Evolutionary conservation across 495 filamentous ascomycete species (phyloP).

Genomic region (Podospora pseudoanserina): DNA sequence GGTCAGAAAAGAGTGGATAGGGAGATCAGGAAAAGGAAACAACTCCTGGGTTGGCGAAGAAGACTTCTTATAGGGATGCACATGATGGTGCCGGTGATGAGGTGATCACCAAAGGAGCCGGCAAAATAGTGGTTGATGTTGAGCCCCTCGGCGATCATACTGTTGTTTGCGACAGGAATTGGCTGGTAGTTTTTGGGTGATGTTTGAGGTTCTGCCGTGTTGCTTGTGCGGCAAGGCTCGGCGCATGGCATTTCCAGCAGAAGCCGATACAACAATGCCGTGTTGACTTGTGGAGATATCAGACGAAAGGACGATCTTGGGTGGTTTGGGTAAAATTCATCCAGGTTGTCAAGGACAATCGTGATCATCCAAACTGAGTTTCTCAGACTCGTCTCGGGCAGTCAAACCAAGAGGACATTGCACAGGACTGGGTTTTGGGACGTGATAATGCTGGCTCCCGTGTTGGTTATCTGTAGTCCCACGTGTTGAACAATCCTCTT

Average conservation of each 20-base stretch:
- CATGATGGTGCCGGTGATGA: neutral
- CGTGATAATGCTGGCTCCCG: slow-evolving; percentile 7
- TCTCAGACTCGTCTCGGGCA: slow-evolving; percentile 2
- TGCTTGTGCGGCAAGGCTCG: neutral
- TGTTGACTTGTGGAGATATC: slow-evolving; percentile 6
- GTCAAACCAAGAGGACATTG: slow-evolving; percentile 13
- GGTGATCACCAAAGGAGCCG: slow-evolving; percentile 9
- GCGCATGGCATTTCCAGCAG: slow-evolving; percentile 1
- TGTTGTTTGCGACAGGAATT: slow-evolving; percentile 12
- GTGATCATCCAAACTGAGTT: slow-evolving; percentile 11
- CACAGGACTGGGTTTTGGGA: slow-evolving; percentile 4
- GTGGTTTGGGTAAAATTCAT: neutral
- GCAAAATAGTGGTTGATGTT: slow-evolving; percentile 17
- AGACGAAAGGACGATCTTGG: slow-evolving; percentile 4
- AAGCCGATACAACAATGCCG: neutral
- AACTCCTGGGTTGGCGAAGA: neutral
- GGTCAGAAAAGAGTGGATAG: slow-evolving; percentile 22
- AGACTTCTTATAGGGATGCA: slow-evolving; percentile 1
- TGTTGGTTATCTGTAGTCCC: neutral
- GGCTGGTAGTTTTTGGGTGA: neutral
- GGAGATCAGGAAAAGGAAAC: slow-evolving; percentile 2
- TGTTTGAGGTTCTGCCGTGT: slow-evolving; percentile 13
- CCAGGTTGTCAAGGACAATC: slow-evolving; percentile 11
- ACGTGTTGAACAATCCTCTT: neutral
- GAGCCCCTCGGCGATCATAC: slow-evolving; percentile 26